Evolutionary conservation across 1,139 yeast species (phyloP).

Genomic region (Yamadazyma friedrichii): DNA sequence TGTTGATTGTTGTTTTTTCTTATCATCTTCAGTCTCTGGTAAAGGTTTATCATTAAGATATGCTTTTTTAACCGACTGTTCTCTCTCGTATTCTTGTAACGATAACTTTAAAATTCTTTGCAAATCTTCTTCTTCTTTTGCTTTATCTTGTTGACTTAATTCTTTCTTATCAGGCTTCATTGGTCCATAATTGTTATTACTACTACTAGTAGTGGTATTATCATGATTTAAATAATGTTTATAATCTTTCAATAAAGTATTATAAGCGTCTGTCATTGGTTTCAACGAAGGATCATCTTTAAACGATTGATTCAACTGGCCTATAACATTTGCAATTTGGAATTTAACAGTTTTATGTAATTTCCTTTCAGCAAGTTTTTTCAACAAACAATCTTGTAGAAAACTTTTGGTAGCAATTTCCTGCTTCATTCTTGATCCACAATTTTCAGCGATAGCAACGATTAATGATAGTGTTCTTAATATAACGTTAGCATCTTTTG

Average conservation of each 20-base stretch:
- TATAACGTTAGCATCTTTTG: slow-evolving; percentile 77
- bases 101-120: slow-evolving; percentile 79
- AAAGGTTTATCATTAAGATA: slow-evolving; percentile 31
- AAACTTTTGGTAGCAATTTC: slow-evolving; percentile 74
- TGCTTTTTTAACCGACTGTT: slow-evolving; percentile 30
- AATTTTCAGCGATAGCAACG: slow-evolving; percentile 83
- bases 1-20: slow-evolving; percentile 8
- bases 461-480: slow-evolving; percentile 70
- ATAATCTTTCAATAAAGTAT: slow-evolving; percentile 39
- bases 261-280: slow-evolving; percentile 64
- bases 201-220: too few relatives aligned
- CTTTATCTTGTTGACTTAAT: slow-evolving; percentile 47
- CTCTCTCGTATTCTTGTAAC: slow-evolving; percentile 58
- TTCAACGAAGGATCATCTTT: slow-evolving; percentile 70
- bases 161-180: slow-evolving; percentile 61
- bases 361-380: slow-evolving; percentile 52
- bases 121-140: slow-evolving; percentile 75
- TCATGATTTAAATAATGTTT: slow-evolving; percentile 31
- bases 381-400: slow-evolving; percentile 51
- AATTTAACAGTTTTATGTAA: slow-evolving; percentile 70
- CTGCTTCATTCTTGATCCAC: slow-evolving; percentile 85
- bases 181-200: slow-evolving; percentile 27
- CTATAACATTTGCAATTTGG: slow-evolving; percentile 64
- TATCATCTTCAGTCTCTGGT: slow-evolving; percentile 22
- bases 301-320: slow-evolving; percentile 60